A percentile compares a stretch with the other conserved stretches of the same genome.
Conservation (phyloP, 2,329 filamentous ascomycete species). For the Colletotrichum plurivorum region DNA sequence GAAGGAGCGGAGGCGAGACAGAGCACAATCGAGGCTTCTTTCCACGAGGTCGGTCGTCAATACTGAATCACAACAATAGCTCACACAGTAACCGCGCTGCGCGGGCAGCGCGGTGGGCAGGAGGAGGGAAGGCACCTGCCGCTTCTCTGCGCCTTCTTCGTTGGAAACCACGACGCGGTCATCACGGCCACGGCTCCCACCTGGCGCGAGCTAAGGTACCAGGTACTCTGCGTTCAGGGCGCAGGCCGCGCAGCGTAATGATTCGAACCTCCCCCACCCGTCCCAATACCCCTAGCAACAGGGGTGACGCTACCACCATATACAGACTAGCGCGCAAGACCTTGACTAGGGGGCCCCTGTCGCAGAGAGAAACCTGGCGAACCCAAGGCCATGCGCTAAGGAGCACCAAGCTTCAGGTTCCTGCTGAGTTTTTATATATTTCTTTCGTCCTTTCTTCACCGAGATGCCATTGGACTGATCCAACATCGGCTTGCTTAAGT, state of each 20-base stretch:
- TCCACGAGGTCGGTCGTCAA: not conserved
- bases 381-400: slow-evolving; percentile 29
- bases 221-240: slow-evolving; percentile 6
- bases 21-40: slow-evolving; percentile 14
- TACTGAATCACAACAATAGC: slow-evolving; percentile 31
- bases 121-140: not conserved
- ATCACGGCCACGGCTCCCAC: slow-evolving; percentile 33
- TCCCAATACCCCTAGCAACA: slow-evolving; percentile 33
- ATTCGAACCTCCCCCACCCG: slow-evolving; percentile 25
- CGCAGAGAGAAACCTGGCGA: slow-evolving; percentile 30
- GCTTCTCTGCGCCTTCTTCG: slow-evolving; percentile 9
- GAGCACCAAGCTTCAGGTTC: slow-evolving; percentile 35
- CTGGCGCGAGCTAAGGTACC: slow-evolving; percentile 6
- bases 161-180: slow-evolving; percentile 25
- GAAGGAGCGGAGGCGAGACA: slow-evolving; percentile 19
- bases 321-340: slow-evolving; percentile 14
- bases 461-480: not conserved
- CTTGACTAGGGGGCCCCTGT: slow-evolving; percentile 30
- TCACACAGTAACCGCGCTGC: slow-evolving; percentile 25
- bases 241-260: slow-evolving; percentile 20
- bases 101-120: slow-evolving; percentile 1
- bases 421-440: not conserved
- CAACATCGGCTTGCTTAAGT: not conserved
- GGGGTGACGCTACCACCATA: slow-evolving; percentile 6
- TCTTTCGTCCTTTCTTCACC: slow-evolving; percentile 11